phyloP scores from a whole-genome alignment of 768 basidiomycete species.

The Agrocybe chaxingu region DNA sequence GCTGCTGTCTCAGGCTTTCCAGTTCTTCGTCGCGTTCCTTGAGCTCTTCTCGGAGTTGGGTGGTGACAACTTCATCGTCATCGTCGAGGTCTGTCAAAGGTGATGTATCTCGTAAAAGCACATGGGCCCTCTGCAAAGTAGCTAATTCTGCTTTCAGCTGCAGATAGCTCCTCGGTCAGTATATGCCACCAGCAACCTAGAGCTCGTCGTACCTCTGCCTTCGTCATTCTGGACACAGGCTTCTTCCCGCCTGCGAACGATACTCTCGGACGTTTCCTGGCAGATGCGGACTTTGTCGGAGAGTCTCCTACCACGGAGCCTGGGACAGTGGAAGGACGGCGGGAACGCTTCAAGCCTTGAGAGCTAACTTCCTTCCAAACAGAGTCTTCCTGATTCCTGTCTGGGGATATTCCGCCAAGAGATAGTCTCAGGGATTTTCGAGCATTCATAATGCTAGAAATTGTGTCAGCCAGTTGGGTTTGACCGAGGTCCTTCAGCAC shows the following conservation, averaged over 20 bases:
- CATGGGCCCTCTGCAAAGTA: constrained; percentile 3
- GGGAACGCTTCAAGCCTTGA: constrained; percentile 19
- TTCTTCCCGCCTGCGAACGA: constrained; percentile 13
- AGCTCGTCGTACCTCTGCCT: constrained; percentile 33
- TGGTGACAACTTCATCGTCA: constrained; percentile 21
- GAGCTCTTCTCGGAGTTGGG: constrained; percentile 3
- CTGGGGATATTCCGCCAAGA: constrained; percentile 15
- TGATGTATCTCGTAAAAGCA: constrained; percentile 23
- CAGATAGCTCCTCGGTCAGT: neutral
- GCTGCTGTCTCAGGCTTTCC: constrained; percentile 4
- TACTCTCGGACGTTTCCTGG: constrained; percentile 8
- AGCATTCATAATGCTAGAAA: constrained; percentile 10
- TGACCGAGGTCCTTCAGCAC: constrained; percentile 9
- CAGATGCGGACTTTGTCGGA: constrained; percentile 1
- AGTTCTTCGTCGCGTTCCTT: constrained; percentile 7
- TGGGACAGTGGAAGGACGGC: constrained; percentile 9
- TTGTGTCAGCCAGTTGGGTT: neutral
- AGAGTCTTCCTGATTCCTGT: constrained; percentile 28
- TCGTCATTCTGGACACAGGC: constrained; percentile 31
- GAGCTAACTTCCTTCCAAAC: constrained; percentile 35
- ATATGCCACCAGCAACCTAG: neutral
- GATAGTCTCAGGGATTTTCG: constrained; percentile 16
- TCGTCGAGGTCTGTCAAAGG: constrained; percentile 30
- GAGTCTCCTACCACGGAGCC: neutral
- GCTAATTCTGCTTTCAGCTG: constrained; percentile 6